Percentiles rank a stretch among this genome's conserved stretches.
phyloP scores from a whole-genome alignment of 106 monocot species.

The Platanthera guangdongensis region DNA sequence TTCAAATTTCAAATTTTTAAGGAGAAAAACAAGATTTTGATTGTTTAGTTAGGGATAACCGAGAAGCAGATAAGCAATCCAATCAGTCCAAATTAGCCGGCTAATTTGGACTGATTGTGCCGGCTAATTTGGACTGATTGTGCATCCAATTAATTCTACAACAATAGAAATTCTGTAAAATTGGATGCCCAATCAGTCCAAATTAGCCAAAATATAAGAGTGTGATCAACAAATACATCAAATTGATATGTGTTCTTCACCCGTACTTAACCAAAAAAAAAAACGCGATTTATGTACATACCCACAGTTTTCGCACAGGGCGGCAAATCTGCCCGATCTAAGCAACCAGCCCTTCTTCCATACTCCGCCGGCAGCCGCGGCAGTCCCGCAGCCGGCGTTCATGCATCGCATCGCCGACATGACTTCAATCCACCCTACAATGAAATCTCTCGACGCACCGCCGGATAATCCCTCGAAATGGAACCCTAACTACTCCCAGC shows the following conservation, averaged over 20 bases:
- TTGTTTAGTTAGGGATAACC: neutral
- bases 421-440: conserved; percentile 2
- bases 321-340: conserved; percentile 74
- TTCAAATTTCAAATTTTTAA: neutral
- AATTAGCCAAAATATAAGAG: neutral
- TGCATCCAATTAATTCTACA: no score
- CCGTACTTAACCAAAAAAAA: neutral
- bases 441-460: conserved; percentile 1
- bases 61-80: neutral
- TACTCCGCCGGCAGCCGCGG: conserved; percentile 39
- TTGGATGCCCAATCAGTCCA: neutral
- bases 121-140: no score
- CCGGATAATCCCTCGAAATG: neutral
- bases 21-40: neutral
- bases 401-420: conserved; percentile 59
- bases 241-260: neutral
- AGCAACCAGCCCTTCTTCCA: conserved; percentile 79
- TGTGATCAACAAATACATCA: neutral
- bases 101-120: no score
- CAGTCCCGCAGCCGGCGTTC: conserved; percentile 49
- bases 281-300: conserved; percentile 12
- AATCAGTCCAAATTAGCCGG: no score
- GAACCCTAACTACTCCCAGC: neutral
- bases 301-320: conserved; percentile 86
- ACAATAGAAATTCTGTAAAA: neutral